Evolutionary conservation across 345 rosid genomes (phyloP).

Genomic region (Aquilaria yunnanensis): DNA sequence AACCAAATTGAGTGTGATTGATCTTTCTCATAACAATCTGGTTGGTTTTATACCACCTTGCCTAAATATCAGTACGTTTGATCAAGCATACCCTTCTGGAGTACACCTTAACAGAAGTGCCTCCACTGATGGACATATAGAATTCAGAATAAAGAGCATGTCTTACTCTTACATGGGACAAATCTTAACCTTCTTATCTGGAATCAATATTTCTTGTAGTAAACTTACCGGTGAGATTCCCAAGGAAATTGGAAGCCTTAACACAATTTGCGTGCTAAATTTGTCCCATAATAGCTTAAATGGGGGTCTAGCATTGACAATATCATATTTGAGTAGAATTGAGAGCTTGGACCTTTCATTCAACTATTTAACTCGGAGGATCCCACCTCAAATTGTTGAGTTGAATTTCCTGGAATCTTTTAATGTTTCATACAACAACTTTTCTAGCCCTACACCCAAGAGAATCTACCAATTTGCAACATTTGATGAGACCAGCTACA

Average conservation of each 20-base stretch:
- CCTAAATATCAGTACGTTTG: background rate
- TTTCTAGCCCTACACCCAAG: slow-evolving; percentile 17
- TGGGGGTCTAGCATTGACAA: slow-evolving; percentile 12
- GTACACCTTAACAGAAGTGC: background rate
- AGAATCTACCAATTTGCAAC: slow-evolving; percentile 20
- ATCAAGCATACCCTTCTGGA: background rate
- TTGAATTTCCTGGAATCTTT: slow-evolving; percentile 1
- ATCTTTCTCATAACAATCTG: background rate
- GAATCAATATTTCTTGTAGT: slow-evolving; percentile 25
- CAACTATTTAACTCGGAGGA: slow-evolving; percentile 15
- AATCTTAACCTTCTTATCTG: background rate
- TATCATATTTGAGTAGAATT: slow-evolving; percentile 12
- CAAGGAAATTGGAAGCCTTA: background rate
- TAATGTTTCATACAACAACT: slow-evolving; percentile 25
- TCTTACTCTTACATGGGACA: slow-evolving; percentile 11
- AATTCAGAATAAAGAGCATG: slow-evolving; percentile 13
- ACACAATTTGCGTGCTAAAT: background rate
- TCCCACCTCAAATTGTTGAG: slow-evolving; percentile 16
- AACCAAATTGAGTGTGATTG: slow-evolving; percentile 1
- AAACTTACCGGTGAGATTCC: slow-evolving; percentile 19
- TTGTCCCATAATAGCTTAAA: slow-evolving; percentile 15
- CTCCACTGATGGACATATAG: background rate
- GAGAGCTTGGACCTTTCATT: slow-evolving; percentile 29
- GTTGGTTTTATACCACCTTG: background rate
- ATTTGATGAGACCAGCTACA: slow-evolving; percentile 15